Base-by-base conservation (phyloP, 768 basidiomycete genomes). In the Tephrocybe rancida region DNA sequence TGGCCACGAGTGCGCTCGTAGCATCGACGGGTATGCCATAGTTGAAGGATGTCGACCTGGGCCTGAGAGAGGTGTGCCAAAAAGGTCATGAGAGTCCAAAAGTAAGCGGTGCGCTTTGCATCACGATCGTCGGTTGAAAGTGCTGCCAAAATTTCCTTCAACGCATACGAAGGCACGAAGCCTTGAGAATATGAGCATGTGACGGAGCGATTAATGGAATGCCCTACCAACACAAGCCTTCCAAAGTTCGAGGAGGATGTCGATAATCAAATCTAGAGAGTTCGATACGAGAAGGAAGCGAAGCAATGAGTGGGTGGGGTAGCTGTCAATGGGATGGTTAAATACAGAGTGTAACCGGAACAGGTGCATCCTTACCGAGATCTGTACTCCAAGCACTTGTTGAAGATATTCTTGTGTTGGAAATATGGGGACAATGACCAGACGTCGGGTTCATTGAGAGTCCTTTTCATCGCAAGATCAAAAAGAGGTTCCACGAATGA, bases 1-100 rank as follows among this genome's bases (percentile, higher is more conserved):
- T 87, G 86, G 3, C 87, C 87, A 5, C 87, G 75, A 25, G 86
- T 87, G 10, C 87, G 75, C 61, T 89, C 87, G 61, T 89, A 89
- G 61, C 84, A 86, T 41, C 87, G 69, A 39, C 87, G 75, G 1
- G 81, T 83, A 61, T 86, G 81, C 86, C 85, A 89, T n/a, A 72
- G 66, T 61, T 83, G 77, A 62, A 83, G 79, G 30, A 87, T 64
- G 62, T 87, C 86, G 16, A 80, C 73, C 58, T 87, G 85, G 0
- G 86, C 87, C 63, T 87, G 86, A 0, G 86, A 86, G 2, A 88
- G 71, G 62, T 88, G 76, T 5, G 77, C 81, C 0, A 87, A 45
- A 67, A 88, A 87, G 5, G 82, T 80, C 26, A 83, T 64, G 41
- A 83, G 64, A 6, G 85, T 76, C 78, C 82, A 89, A 51, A 79